Evolutionary conservation across 352 stramenopile species (phyloP).

Genomic region (Globisporangium iwayamae): DNA sequence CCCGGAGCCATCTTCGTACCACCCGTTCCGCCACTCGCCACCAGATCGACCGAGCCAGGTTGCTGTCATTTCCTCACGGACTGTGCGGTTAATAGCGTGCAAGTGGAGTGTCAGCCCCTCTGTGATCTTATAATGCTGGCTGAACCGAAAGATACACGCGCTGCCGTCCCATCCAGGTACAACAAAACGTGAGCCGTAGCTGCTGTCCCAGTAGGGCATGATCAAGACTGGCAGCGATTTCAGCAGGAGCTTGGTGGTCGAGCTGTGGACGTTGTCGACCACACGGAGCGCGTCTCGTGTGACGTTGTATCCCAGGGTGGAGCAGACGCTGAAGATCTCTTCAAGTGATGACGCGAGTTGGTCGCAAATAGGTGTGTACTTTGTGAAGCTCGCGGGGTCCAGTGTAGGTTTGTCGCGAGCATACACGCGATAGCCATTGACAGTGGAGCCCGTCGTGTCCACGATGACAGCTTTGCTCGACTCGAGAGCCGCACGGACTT

Average conservation of each 20-base stretch:
- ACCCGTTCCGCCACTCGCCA: constrained; percentile 32
- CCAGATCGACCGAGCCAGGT: constrained; percentile 19
- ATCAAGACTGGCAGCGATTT: constrained; percentile 27
- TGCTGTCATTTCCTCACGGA: constrained; percentile 18
- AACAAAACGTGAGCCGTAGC: constrained; percentile 12
- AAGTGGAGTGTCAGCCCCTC: neutral
- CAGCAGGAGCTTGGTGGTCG: neutral
- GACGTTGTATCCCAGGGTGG: constrained; percentile 24
- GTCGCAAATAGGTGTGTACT: constrained; percentile 12
- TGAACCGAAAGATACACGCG: constrained; percentile 16
- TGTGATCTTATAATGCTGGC: neutral
- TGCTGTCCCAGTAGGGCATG: constrained; percentile 35
- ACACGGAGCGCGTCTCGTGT: constrained; percentile 19
- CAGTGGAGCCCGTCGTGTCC: constrained; percentile 5
- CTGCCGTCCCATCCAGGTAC: constrained; percentile 20
- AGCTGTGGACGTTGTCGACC: constrained; percentile 14
- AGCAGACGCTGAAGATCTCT: constrained; percentile 19
- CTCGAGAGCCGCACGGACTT: constrained; percentile 6
- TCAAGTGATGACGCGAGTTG: constrained; percentile 16
- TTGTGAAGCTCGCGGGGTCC: neutral
- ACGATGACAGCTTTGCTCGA: constrained; percentile 27
- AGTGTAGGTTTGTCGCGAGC: neutral
- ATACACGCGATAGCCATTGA: constrained; percentile 10
- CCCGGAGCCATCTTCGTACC: constrained; percentile 23
- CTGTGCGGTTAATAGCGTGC: constrained; percentile 3